Percentiles rank a stretch among this genome's conserved stretches.
These are phyloP conservation scores for Cucurbita moschata DNA, from an alignment of 306 rosid genomes.

Conservation along the genomic window DNA sequence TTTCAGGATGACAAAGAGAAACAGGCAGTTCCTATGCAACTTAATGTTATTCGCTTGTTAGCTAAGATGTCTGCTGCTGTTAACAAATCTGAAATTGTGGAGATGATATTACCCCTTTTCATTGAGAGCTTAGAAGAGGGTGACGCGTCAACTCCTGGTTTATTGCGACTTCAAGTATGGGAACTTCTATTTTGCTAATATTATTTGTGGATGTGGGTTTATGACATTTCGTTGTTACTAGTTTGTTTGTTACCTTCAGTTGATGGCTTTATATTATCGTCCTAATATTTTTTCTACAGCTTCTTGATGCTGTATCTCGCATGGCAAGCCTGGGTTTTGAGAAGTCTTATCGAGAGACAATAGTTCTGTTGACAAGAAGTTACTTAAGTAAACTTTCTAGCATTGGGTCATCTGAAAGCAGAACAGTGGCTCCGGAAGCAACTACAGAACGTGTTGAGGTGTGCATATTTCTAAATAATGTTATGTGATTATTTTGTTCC, in stretches of 20 bases:
- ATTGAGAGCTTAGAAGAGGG: slow-evolving; percentile 97
- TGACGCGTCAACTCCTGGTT: slow-evolving; percentile 90
- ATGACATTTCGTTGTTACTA: background rate
- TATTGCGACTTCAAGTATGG: slow-evolving; percentile 83
- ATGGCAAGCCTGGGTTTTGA: slow-evolving; percentile 99
- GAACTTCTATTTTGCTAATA: slow-evolving; percentile 27
- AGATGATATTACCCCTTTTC: slow-evolving; percentile 80
- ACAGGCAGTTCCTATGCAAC: slow-evolving; percentile 75
- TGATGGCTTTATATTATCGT: slow-evolving; percentile 10
- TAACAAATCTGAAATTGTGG: slow-evolving; percentile 75
- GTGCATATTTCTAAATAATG: slow-evolving; percentile 22
- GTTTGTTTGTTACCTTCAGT: background rate
- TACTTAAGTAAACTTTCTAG: slow-evolving; percentile 75
- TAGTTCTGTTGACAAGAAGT: slow-evolving; percentile 94
- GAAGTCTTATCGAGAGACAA: slow-evolving; percentile 94
- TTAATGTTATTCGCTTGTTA: slow-evolving; percentile 68
- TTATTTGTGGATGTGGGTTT: slow-evolving; percentile 10
- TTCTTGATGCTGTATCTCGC: slow-evolving; percentile 86
- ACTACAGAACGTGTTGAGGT: slow-evolving; percentile 94
- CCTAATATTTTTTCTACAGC: slow-evolving; percentile 35
- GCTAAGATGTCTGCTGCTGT: slow-evolving; percentile 69
- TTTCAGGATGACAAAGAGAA: slow-evolving; percentile 77
- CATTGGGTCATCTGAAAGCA: slow-evolving; percentile 86
- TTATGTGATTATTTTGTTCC: slow-evolving; percentile 18
- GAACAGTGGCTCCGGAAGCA: slow-evolving; percentile 79